Percentiles rank a stretch among this genome's conserved stretches.
phyloP scores from a whole-genome alignment of 2,329 filamentous ascomycete species.

The Talaromyces sp. region DNA sequence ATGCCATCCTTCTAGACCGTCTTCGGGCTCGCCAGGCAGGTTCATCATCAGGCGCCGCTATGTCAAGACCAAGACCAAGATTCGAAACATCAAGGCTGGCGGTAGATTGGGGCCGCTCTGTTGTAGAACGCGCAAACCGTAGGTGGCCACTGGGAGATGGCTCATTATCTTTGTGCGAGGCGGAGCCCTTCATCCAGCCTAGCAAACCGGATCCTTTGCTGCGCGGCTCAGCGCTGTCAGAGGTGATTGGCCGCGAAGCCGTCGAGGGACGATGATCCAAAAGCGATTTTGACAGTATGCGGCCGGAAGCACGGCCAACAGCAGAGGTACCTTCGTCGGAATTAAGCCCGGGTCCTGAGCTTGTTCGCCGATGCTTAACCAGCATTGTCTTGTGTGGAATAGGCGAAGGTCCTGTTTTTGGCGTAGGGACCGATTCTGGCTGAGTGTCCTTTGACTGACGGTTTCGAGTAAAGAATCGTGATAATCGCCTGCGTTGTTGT shows the following conservation, averaged over 20 bases:
- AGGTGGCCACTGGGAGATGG: neutral
- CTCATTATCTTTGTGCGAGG: constrained; percentile 18
- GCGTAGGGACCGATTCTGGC: neutral
- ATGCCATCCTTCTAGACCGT: constrained; percentile 19
- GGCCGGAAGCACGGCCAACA: neutral
- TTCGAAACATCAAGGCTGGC: constrained; percentile 9
- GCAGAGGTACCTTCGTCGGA: constrained; percentile 1
- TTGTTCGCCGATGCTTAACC: constrained; percentile 13
- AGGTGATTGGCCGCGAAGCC: constrained; percentile 25
- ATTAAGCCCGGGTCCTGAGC: constrained; percentile 14
- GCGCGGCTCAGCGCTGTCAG: constrained; percentile 33
- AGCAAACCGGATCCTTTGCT: constrained; percentile 38
- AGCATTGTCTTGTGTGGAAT: constrained; percentile 8
- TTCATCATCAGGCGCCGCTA: constrained; percentile 10
- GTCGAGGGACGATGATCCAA: constrained; percentile 26
- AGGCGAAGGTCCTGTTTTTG: neutral
- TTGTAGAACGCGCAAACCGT: constrained; percentile 4
- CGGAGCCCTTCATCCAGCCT: constrained; percentile 39
- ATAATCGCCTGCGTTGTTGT: constrained; percentile 31
- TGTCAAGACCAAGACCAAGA: neutral
- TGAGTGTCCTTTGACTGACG: neutral
- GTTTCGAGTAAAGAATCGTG: constrained; percentile 35
- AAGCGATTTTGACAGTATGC: constrained; percentile 27
- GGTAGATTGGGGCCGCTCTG: constrained; percentile 15
- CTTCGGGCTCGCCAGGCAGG: constrained; percentile 17